A percentile compares a stretch with the other conserved stretches of the same genome.
Evolutionary conservation across 2,329 filamentous ascomycete genomes (phyloP).

Genomic region (Nothopassalora personata): DNA sequence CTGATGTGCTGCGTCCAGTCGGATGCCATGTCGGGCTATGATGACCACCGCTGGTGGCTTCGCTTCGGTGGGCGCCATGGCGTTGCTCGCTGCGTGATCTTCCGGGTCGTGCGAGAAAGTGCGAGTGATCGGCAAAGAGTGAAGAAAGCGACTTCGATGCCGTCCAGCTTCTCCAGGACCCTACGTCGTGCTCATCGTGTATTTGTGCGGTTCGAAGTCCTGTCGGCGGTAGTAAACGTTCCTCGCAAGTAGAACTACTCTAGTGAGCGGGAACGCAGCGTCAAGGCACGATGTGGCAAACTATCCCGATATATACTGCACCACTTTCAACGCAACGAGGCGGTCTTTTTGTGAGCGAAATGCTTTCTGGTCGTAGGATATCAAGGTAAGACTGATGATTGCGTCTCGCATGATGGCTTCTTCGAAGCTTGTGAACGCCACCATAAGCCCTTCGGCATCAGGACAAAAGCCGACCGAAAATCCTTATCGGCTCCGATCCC

Average conservation of each 20-base stretch:
- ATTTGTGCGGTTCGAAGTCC: not conserved
- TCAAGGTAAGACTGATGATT: not conserved
- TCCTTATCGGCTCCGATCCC: not conserved
- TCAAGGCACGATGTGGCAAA: too few relatives aligned
- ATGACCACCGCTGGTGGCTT: conserved; percentile 46
- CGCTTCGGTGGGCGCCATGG: conserved; percentile 10
- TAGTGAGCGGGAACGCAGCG: too few relatives aligned
- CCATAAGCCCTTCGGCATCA: not conserved
- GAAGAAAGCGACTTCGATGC: not conserved
- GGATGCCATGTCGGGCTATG: conserved; percentile 73
- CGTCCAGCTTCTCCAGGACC: not conserved
- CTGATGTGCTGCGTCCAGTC: conserved; percentile 90
- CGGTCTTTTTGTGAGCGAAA: not conserved
- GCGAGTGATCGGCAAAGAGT: not conserved
- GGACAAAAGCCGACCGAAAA: not conserved
- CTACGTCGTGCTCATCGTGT: not conserved
- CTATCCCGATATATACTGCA: not conserved
- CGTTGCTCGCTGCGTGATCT: not conserved
- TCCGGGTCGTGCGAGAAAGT: not conserved
- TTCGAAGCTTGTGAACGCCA: not conserved
- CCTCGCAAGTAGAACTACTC: too few relatives aligned
- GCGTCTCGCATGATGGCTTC: not conserved
- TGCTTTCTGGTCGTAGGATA: not conserved
- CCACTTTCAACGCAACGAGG: not conserved
- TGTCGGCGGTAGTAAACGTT: too few relatives aligned